Evolutionary conservation across 2,329 filamentous ascomycete species (phyloP).

Genomic region (Talaromyces marneffei): DNA sequence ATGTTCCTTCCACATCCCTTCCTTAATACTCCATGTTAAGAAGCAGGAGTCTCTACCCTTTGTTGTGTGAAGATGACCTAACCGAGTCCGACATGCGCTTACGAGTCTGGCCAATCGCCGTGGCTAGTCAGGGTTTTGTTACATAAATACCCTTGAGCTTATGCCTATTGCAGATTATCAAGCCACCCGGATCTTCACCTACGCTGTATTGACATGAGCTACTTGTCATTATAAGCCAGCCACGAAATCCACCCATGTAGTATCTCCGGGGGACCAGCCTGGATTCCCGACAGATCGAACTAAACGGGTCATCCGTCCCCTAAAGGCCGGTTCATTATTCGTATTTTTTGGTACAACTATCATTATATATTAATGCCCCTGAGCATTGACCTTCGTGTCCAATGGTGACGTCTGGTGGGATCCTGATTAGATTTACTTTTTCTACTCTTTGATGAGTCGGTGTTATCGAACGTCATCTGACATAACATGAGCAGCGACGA

Average conservation of each 20-base stretch:
- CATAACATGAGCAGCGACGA: not conserved
- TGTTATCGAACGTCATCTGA: not conserved
- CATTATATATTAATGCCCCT: not conserved
- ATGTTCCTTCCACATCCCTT: not conserved
- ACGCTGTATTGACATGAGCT: not conserved
- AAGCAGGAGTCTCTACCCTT: not conserved
- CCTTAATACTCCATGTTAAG: not conserved
- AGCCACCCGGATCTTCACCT: not conserved
- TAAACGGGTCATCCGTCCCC: not conserved
- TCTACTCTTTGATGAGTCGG: not conserved
- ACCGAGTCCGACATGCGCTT: not conserved
- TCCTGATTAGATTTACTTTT: not conserved
- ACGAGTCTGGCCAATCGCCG: not conserved
- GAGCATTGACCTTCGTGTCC: not conserved
- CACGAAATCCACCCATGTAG: not conserved
- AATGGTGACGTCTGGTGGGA: not conserved
- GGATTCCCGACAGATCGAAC: conserved; percentile 3
- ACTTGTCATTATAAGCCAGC: not conserved
- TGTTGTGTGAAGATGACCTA: not conserved
- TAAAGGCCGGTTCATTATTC: too few species aligned
- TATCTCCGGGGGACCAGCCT: not conserved
- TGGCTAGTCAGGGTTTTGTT: not conserved
- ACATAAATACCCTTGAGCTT: not conserved
- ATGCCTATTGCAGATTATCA: conserved; percentile 5
- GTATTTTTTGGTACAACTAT: too few species aligned